Evolutionary conservation across 441 rosid genomes (phyloP).

Genomic region (Gossypium trilobum): DNA sequence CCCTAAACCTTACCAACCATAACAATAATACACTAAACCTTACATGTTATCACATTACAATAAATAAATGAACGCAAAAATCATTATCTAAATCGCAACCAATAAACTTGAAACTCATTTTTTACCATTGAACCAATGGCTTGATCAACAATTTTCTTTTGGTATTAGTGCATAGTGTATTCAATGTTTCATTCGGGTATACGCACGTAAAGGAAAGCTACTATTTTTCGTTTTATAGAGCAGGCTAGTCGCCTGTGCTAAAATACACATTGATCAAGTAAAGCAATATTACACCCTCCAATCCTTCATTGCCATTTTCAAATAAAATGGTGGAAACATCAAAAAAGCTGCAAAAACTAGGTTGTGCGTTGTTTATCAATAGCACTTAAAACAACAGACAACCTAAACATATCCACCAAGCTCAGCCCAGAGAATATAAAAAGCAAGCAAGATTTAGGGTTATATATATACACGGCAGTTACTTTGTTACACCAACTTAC

Average conservation of each 20-base stretch:
- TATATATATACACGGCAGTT: neutral
- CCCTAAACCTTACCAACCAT: too few relatives aligned
- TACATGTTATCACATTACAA: too few relatives aligned
- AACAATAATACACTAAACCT: too few relatives aligned
- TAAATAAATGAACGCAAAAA: too few relatives aligned
- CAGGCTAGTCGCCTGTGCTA: neutral
- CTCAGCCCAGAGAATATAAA: neutral
- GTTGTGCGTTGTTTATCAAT: neutral
- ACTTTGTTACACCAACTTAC: neutral
- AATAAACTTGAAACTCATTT: too few relatives aligned
- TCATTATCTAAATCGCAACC: too few relatives aligned
- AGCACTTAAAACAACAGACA: neutral
- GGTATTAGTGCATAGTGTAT: too few relatives aligned
- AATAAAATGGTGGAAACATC: neutral
- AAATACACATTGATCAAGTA: neutral
- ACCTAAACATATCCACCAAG: neutral
- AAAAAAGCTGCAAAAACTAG: neutral
- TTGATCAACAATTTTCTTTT: too few relatives aligned
- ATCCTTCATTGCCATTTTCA: neutral
- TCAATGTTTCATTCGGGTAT: too few relatives aligned
- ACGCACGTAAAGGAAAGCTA: neutral
- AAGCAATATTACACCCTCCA: neutral
- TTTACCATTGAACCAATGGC: too few relatives aligned
- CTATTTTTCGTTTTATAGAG: neutral
- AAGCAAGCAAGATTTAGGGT: neutral